phyloP scores from a whole-genome alignment of 2,329 filamentous ascomycete species.

The Ustulina deusta region DNA sequence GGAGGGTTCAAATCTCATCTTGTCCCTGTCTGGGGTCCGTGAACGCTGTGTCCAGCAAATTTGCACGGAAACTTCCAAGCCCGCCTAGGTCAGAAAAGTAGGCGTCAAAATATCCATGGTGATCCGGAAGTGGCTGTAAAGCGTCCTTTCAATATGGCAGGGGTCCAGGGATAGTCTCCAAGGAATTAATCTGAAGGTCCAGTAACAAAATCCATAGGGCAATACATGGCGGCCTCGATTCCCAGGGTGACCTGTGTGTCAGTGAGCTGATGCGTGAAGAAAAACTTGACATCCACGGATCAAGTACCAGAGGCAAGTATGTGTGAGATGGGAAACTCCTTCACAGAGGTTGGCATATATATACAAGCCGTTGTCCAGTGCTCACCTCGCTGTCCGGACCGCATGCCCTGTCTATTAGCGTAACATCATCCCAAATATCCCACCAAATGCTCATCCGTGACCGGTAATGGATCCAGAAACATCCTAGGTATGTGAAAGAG shows the following conservation, averaged over 20 bases:
- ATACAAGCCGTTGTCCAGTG: conserved; percentile 60
- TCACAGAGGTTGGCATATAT: conserved; percentile 62
- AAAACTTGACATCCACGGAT: conserved; percentile 42
- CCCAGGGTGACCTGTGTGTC: conserved; percentile 40
- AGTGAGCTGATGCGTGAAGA: conserved; percentile 34
- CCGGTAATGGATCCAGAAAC: conserved; percentile 47
- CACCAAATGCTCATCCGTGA: conserved; percentile 48
- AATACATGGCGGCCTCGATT: conserved; percentile 14
- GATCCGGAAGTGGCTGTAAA: conserved; percentile 11
- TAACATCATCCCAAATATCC: conserved; percentile 48
- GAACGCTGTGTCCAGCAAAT: neutral
- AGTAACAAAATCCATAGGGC: conserved; percentile 15
- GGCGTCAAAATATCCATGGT: conserved; percentile 20
- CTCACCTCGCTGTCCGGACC: conserved; percentile 67
- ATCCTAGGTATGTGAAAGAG: conserved; percentile 46
- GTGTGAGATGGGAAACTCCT: conserved; percentile 51
- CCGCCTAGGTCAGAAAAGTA: conserved; percentile 10
- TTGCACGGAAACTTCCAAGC: conserved; percentile 30
- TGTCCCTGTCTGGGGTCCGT: conserved; percentile 3
- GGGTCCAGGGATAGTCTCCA: conserved; percentile 19
- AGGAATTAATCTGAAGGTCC: conserved; percentile 27
- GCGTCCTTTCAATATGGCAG: conserved; percentile 3
- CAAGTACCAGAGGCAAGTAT: conserved; percentile 43
- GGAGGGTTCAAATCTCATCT: conserved; percentile 21
- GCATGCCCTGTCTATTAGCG: conserved; percentile 54